phyloP scores from a whole-genome alignment of 75 land plant species.

The Azolla pinnata region DNA sequence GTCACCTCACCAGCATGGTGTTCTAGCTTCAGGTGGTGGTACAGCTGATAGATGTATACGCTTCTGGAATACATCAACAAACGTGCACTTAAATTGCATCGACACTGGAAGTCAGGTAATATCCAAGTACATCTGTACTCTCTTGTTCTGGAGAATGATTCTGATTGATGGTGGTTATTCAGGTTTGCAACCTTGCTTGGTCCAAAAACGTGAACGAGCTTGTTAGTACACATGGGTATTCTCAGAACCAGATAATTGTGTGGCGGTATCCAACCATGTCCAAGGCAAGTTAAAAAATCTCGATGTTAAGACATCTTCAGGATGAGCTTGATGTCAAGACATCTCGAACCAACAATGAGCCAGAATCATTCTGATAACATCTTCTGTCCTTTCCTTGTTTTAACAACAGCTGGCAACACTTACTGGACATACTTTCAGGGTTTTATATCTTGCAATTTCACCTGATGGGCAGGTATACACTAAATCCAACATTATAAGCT shows the following conservation, averaged over 20 bases:
- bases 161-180: not conserved
- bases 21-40: conserved; percentile 97
- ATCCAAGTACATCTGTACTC: not conserved
- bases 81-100: conserved; percentile 53
- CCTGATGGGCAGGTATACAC: conserved; percentile 93
- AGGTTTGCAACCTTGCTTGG: conserved; percentile 95
- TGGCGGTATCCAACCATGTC: conserved; percentile 96
- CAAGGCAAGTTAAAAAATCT: conserved; percentile 44
- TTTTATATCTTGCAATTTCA: conserved; percentile 83
- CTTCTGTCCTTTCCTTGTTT: no score
- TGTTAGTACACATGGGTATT: conserved; percentile 98
- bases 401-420: conserved; percentile 84
- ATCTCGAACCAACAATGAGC: no score
- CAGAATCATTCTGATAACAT: no score
- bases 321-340: no score
- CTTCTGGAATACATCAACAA: conserved; percentile 89
- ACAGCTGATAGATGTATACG: conserved; percentile 95
- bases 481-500: no score
- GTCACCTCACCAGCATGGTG: conserved; percentile 93
- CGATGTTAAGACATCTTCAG: not conserved
- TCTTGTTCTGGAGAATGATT: not conserved
- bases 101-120: conserved; percentile 97
- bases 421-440: conserved; percentile 85
- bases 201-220: conserved; percentile 93
- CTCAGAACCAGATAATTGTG: conserved; percentile 95